Percentiles rank a stretch among this genome's conserved stretches.
These are phyloP conservation scores for Rhizoclosmatium globosum DNA, from an alignment of 192 early-diverging fungal species.

Conservation along the genomic window DNA sequence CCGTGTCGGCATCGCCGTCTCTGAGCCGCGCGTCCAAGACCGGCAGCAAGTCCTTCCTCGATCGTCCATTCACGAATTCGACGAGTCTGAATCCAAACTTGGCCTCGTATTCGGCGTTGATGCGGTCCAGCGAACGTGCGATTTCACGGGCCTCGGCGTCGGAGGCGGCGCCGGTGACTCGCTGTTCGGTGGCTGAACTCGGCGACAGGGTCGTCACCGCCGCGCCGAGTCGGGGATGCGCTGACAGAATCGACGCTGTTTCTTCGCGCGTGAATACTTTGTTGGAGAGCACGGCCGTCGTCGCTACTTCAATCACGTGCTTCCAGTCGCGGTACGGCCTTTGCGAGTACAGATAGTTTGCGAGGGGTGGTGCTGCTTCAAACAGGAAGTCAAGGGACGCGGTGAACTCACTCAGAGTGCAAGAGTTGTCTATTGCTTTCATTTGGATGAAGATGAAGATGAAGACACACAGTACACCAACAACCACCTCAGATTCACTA, in stretches of 20 bases:
- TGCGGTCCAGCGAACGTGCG: constrained; percentile 36
- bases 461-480: constrained; percentile 69
- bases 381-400: constrained; percentile 67
- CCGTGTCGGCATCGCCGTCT: constrained; percentile 3
- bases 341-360: constrained; percentile 66
- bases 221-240: constrained; percentile 79
- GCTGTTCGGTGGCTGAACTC: constrained; percentile 9
- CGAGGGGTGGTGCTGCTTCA: constrained; percentile 83
- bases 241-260: constrained; percentile 85
- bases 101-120: constrained; percentile 55
- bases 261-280: constrained; percentile 52
- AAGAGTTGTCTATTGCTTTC: constrained; percentile 18
- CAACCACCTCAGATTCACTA: constrained; percentile 91
- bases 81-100: constrained; percentile 63
- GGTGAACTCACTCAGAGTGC: neutral
- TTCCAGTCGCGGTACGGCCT: constrained; percentile 74
- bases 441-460: neutral
- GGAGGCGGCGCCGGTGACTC: neutral
- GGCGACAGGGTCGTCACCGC: constrained; percentile 3
- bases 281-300: constrained; percentile 41
- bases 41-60: constrained; percentile 1
- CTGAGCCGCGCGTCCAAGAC: constrained; percentile 28
- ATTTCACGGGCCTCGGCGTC: constrained; percentile 37
- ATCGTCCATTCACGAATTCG: constrained; percentile 57
- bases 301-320: constrained; percentile 42